Conservation (phyloP, 495 filamentous ascomycete species). For the Terfezia claveryi region DNA sequence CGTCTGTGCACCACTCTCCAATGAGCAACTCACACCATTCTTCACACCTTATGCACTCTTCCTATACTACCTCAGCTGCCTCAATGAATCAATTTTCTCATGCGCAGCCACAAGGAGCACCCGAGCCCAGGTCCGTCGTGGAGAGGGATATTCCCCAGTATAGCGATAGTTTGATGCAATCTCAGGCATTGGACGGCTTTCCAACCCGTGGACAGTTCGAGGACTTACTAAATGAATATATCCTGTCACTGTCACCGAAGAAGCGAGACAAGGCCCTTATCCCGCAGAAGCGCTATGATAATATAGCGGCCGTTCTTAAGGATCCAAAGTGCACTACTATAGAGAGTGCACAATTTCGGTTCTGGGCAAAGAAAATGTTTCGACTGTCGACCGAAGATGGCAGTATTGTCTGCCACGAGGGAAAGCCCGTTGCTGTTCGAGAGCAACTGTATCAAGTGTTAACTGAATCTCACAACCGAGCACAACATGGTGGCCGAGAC, state of each 20-base stretch:
- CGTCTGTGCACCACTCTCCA: neutral
- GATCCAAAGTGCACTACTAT: conserved; percentile 37
- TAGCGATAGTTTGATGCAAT: neutral
- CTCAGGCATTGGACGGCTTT: conserved; percentile 26
- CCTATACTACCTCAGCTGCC: neutral
- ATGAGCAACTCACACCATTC: neutral
- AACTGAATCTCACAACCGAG: conserved; percentile 33
- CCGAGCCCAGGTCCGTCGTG: too few species aligned
- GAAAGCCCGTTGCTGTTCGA: conserved; percentile 38
- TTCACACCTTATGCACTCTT: neutral
- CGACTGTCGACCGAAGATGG: conserved; percentile 26
- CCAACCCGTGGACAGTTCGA: conserved; percentile 33
- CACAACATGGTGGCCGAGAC: conserved; percentile 37
- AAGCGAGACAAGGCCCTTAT: conserved; percentile 40
- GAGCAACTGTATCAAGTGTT: conserved; percentile 36
- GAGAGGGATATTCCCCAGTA: too few species aligned
- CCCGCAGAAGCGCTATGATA: conserved; percentile 30
- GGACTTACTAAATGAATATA: conserved; percentile 31
- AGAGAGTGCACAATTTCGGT: conserved; percentile 37
- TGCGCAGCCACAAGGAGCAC: neutral
- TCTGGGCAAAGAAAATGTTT: conserved; percentile 43
- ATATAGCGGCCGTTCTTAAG: conserved; percentile 31
- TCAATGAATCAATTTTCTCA: neutral
- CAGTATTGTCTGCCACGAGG: conserved; percentile 34
- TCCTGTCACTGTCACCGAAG: conserved; percentile 27